Evolutionary conservation across 139 green algal species (phyloP), one percentile per base, ranked within the genome.

Genomic region (Tetradesmus lagerheimii): DNA sequence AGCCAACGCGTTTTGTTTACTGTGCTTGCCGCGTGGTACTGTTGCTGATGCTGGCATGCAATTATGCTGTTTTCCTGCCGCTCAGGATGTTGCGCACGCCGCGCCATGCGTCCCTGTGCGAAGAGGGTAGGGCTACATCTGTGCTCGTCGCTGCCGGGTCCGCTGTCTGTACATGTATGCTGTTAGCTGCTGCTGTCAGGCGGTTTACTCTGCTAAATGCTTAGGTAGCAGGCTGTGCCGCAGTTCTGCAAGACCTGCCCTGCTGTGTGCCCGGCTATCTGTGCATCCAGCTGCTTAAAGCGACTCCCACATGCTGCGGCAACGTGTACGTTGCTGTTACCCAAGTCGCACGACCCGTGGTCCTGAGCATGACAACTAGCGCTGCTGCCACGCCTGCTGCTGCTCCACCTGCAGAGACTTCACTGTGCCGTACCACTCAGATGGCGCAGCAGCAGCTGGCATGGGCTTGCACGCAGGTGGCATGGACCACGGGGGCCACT

Each of bases 391-490:
- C 57, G n/a, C 20, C 11, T 79, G 71, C 31, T 79, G 15, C 31
- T 79, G n/a, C n/a, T 79, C 12, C 71, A 41, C 71, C 31, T 79
- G 35, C 82, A 87, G 82, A 31, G 82, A 78, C 82, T 78, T 87
- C 34, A 79, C 53, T 37, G 53, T 87, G 16, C 82, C 80, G 23
- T 74, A 43, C 45, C 64, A 37, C 12, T 4, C 80, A 78, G 67
- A 38, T 23, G n/a, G 67, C 29, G 85, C 39, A 43, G 41, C 85
- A 83, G 85, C 85, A 71, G 71, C 84, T 25, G 84, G 15, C 38
- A 74, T 53, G 35, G 57, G 38, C 75, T 12, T n/a, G 34, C 31
- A 29, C 3, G 75, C 31, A 37, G 35, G 34, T 12, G 75, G 75
- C 23, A 50, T 34, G 77, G 77, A 57, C 1, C 41, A n/a, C 18